phyloP scores from a whole-genome alignment of 164 flowering plant species.

The Nymphaea thermarum region DNA sequence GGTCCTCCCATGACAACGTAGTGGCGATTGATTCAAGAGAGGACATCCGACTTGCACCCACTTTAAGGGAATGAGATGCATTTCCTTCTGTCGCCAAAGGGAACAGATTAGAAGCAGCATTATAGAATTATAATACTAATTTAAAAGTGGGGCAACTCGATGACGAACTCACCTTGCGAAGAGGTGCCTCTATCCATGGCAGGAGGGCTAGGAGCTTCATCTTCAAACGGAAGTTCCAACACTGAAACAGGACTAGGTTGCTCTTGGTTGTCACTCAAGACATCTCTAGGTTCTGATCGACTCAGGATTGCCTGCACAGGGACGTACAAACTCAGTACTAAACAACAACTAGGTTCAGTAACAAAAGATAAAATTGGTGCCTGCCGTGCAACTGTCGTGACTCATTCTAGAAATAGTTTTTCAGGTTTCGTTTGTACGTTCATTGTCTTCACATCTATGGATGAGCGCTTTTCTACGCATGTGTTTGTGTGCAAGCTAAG shows the following conservation, averaged over 20 bases:
- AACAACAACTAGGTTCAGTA: too few species aligned
- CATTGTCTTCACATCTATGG: too few species aligned
- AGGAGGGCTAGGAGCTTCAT: slow-evolving; percentile 31
- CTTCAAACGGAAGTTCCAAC: slow-evolving; percentile 37
- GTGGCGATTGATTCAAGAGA: slow-evolving; percentile 75
- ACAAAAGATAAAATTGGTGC: too few species aligned
- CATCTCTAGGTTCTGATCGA: slow-evolving; percentile 1
- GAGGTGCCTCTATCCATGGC: neutral
- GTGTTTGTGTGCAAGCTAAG: too few species aligned
- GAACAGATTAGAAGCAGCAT: neutral
- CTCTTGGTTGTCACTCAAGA: slow-evolving; percentile 24
- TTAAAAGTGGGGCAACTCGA: too few species aligned
- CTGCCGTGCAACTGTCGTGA: too few species aligned
- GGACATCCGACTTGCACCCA: slow-evolving; percentile 20
- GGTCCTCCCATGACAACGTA: slow-evolving; percentile 63
- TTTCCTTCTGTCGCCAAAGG: neutral
- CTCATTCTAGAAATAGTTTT: too few species aligned
- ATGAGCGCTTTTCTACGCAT: too few species aligned
- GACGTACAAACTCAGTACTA: neutral
- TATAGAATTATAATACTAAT: too few species aligned
- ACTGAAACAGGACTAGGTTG: slow-evolving; percentile 43
- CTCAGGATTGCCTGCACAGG: neutral
- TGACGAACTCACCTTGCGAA: neutral
- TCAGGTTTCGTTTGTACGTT: too few species aligned
- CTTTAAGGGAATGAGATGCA: neutral